Evolutionary conservation across 2,329 filamentous ascomycete genomes (phyloP).

Genomic region (Colletotrichum endophyticum): DNA sequence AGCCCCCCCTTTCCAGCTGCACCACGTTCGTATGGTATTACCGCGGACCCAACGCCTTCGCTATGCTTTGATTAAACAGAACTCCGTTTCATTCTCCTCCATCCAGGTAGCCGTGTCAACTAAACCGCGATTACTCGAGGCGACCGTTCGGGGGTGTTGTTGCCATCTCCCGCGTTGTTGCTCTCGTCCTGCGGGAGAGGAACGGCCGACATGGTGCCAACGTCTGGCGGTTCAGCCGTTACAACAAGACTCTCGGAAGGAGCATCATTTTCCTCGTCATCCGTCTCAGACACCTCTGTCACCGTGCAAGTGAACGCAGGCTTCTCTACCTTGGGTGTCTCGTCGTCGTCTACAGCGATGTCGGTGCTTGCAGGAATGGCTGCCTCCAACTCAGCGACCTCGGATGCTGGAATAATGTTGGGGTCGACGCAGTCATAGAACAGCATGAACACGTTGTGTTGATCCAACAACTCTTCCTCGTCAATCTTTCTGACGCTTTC

Average conservation of each 20-base stretch:
- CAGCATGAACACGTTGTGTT: slow-evolving; percentile 92
- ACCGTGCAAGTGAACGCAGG: slow-evolving; percentile 14
- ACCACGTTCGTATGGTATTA: slow-evolving; percentile 3
- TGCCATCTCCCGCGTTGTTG: background rate
- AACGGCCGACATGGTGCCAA: background rate
- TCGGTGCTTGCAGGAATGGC: background rate
- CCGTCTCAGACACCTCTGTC: background rate
- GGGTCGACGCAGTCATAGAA: slow-evolving; percentile 84
- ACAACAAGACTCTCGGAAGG: background rate
- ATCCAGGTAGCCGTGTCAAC: background rate
- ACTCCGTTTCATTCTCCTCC: background rate
- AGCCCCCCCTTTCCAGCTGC: background rate
- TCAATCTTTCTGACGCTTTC: slow-evolving; percentile 78
- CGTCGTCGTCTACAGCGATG: background rate
- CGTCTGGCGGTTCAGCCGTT: background rate
- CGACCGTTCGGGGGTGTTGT: background rate
- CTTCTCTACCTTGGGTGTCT: slow-evolving; percentile 10
- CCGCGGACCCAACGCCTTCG: slow-evolving; percentile 15
- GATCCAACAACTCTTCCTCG: slow-evolving; percentile 74
- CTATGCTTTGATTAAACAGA: slow-evolving; percentile 9
- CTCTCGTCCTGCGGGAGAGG: background rate
- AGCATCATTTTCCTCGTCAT: background rate
- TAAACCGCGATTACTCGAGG: slow-evolving; percentile 7
- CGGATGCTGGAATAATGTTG: slow-evolving; percentile 46
- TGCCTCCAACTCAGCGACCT: slow-evolving; percentile 13